Percentiles rank a stretch among this genome's conserved stretches.
Conservation (phyloP, 805 yeast species). For the Starmera pachycereana region DNA sequence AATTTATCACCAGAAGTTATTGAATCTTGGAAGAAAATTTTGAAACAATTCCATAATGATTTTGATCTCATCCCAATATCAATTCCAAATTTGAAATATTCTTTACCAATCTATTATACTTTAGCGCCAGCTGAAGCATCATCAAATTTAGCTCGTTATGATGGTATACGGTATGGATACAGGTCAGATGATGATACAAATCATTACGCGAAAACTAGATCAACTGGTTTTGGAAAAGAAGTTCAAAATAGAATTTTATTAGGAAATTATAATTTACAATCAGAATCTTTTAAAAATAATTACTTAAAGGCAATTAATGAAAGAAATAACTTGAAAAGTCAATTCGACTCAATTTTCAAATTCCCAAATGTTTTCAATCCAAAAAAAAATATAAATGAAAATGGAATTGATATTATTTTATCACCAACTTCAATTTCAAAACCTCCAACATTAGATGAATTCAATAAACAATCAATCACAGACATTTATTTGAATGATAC, state of each 20-base stretch:
- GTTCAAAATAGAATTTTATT: constrained; percentile 74
- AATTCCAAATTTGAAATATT: constrained; percentile 53
- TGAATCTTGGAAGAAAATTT: constrained; percentile 34
- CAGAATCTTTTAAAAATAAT: constrained; percentile 61
- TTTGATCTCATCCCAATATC: constrained; percentile 53
- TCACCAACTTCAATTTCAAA: constrained; percentile 58
- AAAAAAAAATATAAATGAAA: constrained; percentile 8
- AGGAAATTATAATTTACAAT: constrained; percentile 79
- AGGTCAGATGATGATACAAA: constrained; percentile 30
- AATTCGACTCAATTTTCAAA: constrained; percentile 56
- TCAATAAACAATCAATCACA: constrained; percentile 35
- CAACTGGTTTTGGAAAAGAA: constrained; percentile 64
- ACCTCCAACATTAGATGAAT: constrained; percentile 46
- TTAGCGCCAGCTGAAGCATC: constrained; percentile 90
- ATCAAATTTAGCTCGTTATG: constrained; percentile 82
- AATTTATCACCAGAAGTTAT: constrained; percentile 40
- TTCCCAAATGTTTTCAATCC: constrained; percentile 30
- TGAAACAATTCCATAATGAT: constrained; percentile 30
- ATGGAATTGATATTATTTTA: constrained; percentile 57
- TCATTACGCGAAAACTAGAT: constrained; percentile 50
- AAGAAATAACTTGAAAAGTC: constrained; percentile 48
- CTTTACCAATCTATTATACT: constrained; percentile 79
- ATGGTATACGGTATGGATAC: constrained; percentile 80
- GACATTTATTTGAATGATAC: constrained; percentile 72
- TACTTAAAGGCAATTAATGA: constrained; percentile 66